A percentile compares a stretch with the other conserved stretches of the same genome.
Conservation (phyloP, 2,329 filamentous ascomycete genomes). For the Colletotrichum sp. region DNA sequence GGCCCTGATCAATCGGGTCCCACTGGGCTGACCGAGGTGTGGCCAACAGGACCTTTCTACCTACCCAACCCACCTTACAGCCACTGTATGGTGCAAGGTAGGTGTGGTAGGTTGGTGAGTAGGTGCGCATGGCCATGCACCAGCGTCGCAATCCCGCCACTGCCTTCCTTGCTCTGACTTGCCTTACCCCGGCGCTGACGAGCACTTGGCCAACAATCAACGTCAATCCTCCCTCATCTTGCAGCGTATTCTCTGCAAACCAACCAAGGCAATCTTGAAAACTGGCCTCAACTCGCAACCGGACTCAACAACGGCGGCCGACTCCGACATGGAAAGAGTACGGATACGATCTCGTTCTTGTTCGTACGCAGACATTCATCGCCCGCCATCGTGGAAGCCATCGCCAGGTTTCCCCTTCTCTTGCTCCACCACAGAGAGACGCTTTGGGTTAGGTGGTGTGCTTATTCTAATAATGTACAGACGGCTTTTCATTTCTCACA, state of each 20-base stretch:
- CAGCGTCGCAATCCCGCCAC: conserved; percentile 3
- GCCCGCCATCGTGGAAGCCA: not conserved
- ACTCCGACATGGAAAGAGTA: not conserved
- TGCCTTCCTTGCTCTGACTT: not conserved
- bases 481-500: not conserved
- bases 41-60: not conserved
- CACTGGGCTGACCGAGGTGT: not conserved
- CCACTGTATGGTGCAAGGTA: no score
- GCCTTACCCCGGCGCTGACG: not conserved
- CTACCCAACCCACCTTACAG: not conserved
- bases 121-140: not conserved
- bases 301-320: not conserved
- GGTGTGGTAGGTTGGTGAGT: not conserved
- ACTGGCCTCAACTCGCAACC: not conserved
- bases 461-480: not conserved
- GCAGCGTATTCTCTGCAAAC: not conserved
- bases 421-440: not conserved
- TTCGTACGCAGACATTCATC: not conserved
- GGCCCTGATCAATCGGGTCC: not conserved
- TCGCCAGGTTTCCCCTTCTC: not conserved
- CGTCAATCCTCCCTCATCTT: conserved; percentile 16
- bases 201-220: not conserved
- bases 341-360: conserved; percentile 10
- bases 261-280: not conserved
- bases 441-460: not conserved